Evolutionary conservation across 768 basidiomycete species (phyloP).

Genomic region (Lepiota venenata): DNA sequence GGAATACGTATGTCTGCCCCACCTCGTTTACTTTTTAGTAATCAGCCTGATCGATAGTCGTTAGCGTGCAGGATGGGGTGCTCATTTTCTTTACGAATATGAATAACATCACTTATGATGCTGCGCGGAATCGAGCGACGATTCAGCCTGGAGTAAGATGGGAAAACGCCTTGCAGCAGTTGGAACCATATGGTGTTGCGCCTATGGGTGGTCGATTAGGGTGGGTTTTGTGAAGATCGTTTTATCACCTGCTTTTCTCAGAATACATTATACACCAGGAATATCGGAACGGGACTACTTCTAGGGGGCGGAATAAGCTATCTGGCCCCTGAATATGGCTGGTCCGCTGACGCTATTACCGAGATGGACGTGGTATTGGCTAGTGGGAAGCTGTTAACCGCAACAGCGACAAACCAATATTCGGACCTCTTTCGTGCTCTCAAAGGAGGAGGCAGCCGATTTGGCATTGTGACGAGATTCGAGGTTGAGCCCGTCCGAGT

Average conservation of each 20-base stretch:
- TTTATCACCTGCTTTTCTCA: neutral
- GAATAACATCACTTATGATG: slow-evolving; percentile 34
- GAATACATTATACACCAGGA: slow-evolving; percentile 18
- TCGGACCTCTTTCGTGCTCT: slow-evolving; percentile 41
- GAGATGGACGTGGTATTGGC: slow-evolving; percentile 41
- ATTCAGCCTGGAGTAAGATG: slow-evolving; percentile 41
- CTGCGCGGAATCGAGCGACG: slow-evolving; percentile 30
- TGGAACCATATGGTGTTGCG: slow-evolving; percentile 39
- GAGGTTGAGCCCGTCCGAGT: slow-evolving; percentile 36
- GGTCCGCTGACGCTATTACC: slow-evolving; percentile 32
- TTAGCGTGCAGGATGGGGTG: slow-evolving; percentile 34
- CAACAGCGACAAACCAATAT: slow-evolving; percentile 35
- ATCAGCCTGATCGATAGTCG: slow-evolving; percentile 7
- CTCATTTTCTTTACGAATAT: slow-evolving; percentile 36
- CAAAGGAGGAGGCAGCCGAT: slow-evolving; percentile 43
- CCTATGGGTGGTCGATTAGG: slow-evolving; percentile 35
- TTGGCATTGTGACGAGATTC: slow-evolving; percentile 43
- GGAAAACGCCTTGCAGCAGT: slow-evolving; percentile 32
- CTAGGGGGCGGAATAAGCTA: slow-evolving; percentile 41
- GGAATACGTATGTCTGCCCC: slow-evolving; percentile 35
- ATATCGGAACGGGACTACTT: slow-evolving; percentile 40
- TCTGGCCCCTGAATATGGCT: slow-evolving; percentile 36
- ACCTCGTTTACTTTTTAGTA: neutral
- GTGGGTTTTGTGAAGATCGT: slow-evolving; percentile 17
- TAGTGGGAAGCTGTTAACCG: slow-evolving; percentile 36